Percentiles rank a stretch among this genome's conserved stretches.
Evolutionary conservation across 139 green algal species (phyloP).

Genomic region (Deuterostichococcus epilithicus): DNA sequence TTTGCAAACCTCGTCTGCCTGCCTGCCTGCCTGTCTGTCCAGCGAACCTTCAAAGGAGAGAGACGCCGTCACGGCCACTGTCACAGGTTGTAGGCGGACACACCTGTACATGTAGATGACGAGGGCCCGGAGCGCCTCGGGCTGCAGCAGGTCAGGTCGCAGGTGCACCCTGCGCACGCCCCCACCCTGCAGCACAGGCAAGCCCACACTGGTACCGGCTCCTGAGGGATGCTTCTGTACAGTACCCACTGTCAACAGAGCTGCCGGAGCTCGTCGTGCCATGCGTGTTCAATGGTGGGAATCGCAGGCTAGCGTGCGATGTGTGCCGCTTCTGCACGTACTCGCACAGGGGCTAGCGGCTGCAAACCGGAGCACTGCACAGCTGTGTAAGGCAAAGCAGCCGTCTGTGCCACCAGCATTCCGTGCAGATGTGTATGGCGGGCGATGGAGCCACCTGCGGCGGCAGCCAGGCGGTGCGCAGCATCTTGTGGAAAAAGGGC

Average conservation of each 20-base stretch:
- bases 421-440: not conserved
- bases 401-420: not conserved
- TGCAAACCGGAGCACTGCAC: not conserved
- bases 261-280: too few species aligned
- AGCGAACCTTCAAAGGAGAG: too few species aligned
- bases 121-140: slow-evolving; percentile 14
- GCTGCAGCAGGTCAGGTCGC: not conserved
- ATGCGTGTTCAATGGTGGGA: too few species aligned
- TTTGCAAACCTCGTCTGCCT: too few species aligned
- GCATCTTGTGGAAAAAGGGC: slow-evolving; percentile 7
- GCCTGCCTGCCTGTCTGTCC: too few species aligned
- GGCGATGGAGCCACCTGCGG: slow-evolving; percentile 3
- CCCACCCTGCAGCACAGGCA: not conserved
- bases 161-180: slow-evolving; percentile 5
- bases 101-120: slow-evolving; percentile 24
- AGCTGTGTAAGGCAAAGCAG: not conserved
- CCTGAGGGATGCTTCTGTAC: too few species aligned
- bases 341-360: not conserved
- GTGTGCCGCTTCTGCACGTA: not conserved
- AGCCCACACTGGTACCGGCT: not conserved
- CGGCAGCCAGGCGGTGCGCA: slow-evolving; percentile 10
- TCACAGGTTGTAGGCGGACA: too few species aligned
- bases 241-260: too few species aligned
- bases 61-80: too few species aligned
- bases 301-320: too few species aligned